Evolutionary conservation across 192 early-diverging fungal species (phyloP).

Genomic region (Coemansia sp.): DNA sequence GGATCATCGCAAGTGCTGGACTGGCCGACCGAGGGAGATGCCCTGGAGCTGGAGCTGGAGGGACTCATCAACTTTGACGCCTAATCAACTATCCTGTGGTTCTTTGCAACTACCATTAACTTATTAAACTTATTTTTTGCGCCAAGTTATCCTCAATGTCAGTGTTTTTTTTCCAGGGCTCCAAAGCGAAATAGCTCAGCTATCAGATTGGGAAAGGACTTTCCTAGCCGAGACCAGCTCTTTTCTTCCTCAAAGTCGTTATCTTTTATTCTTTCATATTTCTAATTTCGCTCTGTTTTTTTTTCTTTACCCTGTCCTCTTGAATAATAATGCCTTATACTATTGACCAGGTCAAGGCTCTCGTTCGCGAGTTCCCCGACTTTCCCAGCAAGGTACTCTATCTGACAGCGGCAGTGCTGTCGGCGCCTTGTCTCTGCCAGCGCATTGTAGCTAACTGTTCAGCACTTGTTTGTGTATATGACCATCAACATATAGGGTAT

Average conservation of each 20-base stretch:
- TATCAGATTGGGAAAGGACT: no score
- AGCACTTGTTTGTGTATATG: background rate
- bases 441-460: background rate
- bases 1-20: slow-evolving; percentile 28
- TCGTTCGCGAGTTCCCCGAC: slow-evolving; percentile 68
- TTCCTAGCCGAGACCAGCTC: no score
- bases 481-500: slow-evolving; percentile 70
- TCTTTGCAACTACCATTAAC: background rate
- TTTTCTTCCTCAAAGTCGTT: background rate
- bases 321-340: slow-evolving; percentile 43
- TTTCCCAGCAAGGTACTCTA: slow-evolving; percentile 73
- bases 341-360: slow-evolving; percentile 53
- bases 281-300: slow-evolving; percentile 3
- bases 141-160: no score
- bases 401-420: background rate
- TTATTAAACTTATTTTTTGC: no score
- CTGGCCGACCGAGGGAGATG: slow-evolving; percentile 41
- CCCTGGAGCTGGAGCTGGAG: slow-evolving; percentile 53
- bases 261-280: background rate
- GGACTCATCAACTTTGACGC: slow-evolving; percentile 58
- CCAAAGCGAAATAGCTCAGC: no score
- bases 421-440: background rate
- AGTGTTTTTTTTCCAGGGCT: no score
- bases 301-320: background rate
- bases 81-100: slow-evolving; percentile 8